Evolutionary conservation across 768 basidiomycete genomes (phyloP), one percentile per base, ranked within the genome.

Genomic region (Collybia nuda): DNA sequence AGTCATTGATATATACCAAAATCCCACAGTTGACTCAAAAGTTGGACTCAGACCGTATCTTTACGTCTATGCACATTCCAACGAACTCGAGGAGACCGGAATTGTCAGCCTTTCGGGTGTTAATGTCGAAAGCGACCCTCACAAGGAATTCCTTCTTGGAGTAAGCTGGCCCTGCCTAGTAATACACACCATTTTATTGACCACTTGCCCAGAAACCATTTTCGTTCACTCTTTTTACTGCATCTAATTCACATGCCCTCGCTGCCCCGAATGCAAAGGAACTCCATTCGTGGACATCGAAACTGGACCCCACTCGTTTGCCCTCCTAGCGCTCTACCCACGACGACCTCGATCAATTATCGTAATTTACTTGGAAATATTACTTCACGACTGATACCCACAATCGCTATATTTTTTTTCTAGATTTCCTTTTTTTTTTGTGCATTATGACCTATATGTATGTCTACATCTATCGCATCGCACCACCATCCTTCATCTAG

Each of bases 211-310:
- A 94, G 93, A 90, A 86, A 78, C 83, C 78, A 28, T 87, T 85
- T 67, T 88, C 86, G 12, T 95, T 97, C 68, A 93, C 91, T 11
- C 78, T 97, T 26, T 96, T 95, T 69, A 94, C 94, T 1, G 78
- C 90, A 11, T 90, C 90, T 6, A 96, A 97, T 66, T 94, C 93
- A 21, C 88, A 94, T 70, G 91, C 90, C 32, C 77, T 97, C 8
- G 86, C 90, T 7, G 92, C 93, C 28, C 81, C 86, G 2, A 90
- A 76, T 60, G 68, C 75, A 51, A 95, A 90, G 72, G 94, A 97
- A 61, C 75, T 93, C 51, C 84, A 84, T 52, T 80, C 85, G 62
- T 97, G 94, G 94, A 86, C 81, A 59, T 73, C 78, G 52, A 92
- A 90, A 67, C 72, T 94, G 58, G 91, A 93, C 67, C 91, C 91